Evolutionary conservation across 2,329 filamentous ascomycete species (phyloP).

Genomic region (Fonsecaea erecta): DNA sequence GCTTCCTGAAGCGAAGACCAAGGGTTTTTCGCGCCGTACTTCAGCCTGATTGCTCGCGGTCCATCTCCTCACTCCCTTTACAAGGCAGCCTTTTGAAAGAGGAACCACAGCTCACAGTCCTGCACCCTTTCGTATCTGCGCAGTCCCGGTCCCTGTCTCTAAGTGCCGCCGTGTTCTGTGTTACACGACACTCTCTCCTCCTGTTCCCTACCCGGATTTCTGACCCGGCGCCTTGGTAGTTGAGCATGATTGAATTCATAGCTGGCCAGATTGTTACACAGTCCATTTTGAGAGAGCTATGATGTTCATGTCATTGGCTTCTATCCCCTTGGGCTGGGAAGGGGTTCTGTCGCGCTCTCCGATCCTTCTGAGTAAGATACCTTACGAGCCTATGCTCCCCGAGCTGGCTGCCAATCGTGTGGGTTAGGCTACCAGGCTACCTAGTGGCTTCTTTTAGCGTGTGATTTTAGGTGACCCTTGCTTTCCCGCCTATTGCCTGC

Average conservation of each 20-base stretch:
- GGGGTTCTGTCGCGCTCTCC: neutral
- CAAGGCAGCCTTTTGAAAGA: too few relatives aligned
- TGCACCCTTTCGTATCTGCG: neutral
- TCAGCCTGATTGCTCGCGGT: neutral
- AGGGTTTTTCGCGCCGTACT: neutral
- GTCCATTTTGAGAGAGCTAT: neutral
- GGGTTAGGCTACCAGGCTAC: neutral
- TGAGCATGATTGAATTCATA: neutral
- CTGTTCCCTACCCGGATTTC: neutral
- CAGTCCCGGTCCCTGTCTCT: neutral
- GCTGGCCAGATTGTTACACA: neutral
- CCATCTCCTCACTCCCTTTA: too few relatives aligned
- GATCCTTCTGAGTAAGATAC: neutral
- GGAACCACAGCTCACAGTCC: too few relatives aligned
- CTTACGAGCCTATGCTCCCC: neutral
- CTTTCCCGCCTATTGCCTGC: conserved; percentile 6
- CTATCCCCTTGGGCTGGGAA: neutral
- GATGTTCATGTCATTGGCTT: neutral
- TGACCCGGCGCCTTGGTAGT: neutral
- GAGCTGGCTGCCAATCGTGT: neutral
- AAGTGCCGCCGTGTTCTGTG: neutral
- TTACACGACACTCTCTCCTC: neutral
- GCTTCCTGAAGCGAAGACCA: neutral
- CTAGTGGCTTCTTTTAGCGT: conserved; percentile 2
- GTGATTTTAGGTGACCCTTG: neutral